A percentile compares a stretch with the other conserved stretches of the same genome.
These are phyloP conservation scores for Candida ficus DNA, from an alignment of 805 yeast species.

Conservation along the genomic window DNA sequence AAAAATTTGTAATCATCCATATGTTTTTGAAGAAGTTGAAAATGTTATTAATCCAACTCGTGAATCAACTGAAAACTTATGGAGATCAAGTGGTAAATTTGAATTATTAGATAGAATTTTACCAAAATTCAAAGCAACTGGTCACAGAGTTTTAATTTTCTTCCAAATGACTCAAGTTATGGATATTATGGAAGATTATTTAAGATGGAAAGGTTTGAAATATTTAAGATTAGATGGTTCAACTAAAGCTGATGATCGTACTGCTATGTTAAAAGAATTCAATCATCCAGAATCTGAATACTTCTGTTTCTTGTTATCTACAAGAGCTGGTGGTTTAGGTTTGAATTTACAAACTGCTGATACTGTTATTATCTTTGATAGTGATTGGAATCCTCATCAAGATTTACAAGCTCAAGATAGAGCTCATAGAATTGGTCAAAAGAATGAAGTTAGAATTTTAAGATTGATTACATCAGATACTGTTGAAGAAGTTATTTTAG, in stretches of 20 bases:
- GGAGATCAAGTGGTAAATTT: constrained; percentile 78
- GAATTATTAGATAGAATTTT: constrained; percentile 70
- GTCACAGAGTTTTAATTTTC: constrained; percentile 76
- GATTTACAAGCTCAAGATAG: constrained; percentile 89
- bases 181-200: constrained; percentile 85
- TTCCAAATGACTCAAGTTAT: constrained; percentile 88
- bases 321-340: constrained; percentile 89
- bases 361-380: constrained; percentile 79
- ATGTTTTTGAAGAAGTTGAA: constrained; percentile 80
- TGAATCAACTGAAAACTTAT: constrained; percentile 59
- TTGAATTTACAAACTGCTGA: constrained; percentile 84
- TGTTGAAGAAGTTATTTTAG: constrained; percentile 77
- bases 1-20: constrained; percentile 84
- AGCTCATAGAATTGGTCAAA: constrained; percentile 87
- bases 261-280: constrained; percentile 63
- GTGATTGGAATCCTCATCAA: constrained; percentile 91
- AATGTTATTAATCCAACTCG: constrained; percentile 57
- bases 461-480: constrained; percentile 78
- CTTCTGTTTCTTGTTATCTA: constrained; percentile 72
- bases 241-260: constrained; percentile 82
- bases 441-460: constrained; percentile 78
- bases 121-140: constrained; percentile 68
- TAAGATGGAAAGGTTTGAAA: constrained; percentile 59
- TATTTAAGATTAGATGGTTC: constrained; percentile 78
- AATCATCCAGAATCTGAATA: constrained; percentile 74